Percentiles rank a stretch among this genome's conserved stretches.
Evolutionary conservation across 192 early-diverging fungal genomes (phyloP).

Genomic region (Coemansia sp.): DNA sequence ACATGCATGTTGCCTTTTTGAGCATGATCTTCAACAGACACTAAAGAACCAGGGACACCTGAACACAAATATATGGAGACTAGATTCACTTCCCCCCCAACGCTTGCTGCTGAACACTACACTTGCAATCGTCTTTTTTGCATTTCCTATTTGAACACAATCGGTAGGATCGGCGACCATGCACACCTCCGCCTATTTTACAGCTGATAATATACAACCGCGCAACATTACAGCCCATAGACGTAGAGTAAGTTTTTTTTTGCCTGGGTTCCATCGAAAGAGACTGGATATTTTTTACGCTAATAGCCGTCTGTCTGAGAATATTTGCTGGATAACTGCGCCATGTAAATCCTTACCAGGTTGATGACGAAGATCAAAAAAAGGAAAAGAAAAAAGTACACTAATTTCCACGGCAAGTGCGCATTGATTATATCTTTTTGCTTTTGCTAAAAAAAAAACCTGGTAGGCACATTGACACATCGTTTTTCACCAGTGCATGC

Average conservation of each 20-base stretch:
- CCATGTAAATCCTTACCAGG: too few species aligned
- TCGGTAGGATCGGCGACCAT: slow-evolving; percentile 60
- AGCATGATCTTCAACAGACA: too few species aligned
- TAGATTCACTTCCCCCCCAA: too few species aligned
- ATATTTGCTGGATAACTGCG: too few species aligned
- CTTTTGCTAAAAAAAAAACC: not conserved
- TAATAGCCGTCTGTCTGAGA: too few species aligned
- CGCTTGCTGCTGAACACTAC: not conserved
- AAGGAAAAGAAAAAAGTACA: not conserved
- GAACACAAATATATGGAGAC: too few species aligned
- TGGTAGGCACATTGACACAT: slow-evolving; percentile 28
- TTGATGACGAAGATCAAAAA: too few species aligned
- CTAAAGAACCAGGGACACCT: too few species aligned
- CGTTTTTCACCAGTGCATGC: slow-evolving; percentile 50
- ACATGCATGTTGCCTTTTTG: too few species aligned
- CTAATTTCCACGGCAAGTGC: not conserved
- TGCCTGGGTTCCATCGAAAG: not conserved
- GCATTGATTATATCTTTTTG: slow-evolving; percentile 9
- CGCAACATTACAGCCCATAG: slow-evolving; percentile 31
- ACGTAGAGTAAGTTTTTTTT: slow-evolving; percentile 29
- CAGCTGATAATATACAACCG: slow-evolving; percentile 62
- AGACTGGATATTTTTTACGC: too few species aligned
- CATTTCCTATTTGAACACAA: not conserved
- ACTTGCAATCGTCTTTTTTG: not conserved
- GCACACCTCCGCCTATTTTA: slow-evolving; percentile 68